Percentiles rank a stretch among this genome's conserved stretches.
phyloP scores from a whole-genome alignment of 2,329 filamentous ascomycete species.

The Dactylellina cionopaga region DNA sequence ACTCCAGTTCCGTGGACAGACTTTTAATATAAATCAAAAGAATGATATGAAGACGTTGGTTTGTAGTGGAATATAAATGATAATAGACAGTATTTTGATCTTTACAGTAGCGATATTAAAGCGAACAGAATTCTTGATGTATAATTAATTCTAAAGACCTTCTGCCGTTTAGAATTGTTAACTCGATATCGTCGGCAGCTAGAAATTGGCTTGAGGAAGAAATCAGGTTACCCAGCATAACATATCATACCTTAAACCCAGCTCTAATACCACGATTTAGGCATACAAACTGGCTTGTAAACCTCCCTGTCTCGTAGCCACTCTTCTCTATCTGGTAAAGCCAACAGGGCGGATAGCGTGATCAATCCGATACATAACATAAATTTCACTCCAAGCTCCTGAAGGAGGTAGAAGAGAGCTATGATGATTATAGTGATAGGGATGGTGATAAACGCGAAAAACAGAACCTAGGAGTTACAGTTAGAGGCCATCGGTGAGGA shows the following conservation, averaged over 20 bases:
- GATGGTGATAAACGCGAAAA: constrained; percentile 19
- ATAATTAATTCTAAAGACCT: too few relatives aligned
- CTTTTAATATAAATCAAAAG: too few relatives aligned
- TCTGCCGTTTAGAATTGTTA: too few relatives aligned
- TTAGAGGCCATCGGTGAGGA: not conserved
- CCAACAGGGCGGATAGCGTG: constrained; percentile 24
- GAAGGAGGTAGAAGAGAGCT: constrained; percentile 7
- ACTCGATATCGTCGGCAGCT: too few relatives aligned
- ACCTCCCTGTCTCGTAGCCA: constrained; percentile 1
- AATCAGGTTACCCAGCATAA: not conserved
- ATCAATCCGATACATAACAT: constrained; percentile 32
- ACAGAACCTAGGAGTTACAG: constrained; percentile 1
- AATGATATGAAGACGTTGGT: too few relatives aligned
- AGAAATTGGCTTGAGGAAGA: not conserved
- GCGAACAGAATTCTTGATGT: too few relatives aligned
- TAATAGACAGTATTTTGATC: too few relatives aligned
- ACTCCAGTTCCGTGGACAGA: not conserved
- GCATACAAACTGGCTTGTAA: constrained; percentile 32
- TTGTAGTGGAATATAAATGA: not conserved
- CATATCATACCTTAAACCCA: not conserved
- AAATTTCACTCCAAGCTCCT: constrained; percentile 25
- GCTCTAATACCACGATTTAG: constrained; percentile 19
- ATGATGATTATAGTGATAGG: constrained; percentile 18
- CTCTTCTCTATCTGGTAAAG: constrained; percentile 18
- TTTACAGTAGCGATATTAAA: too few relatives aligned